Conservation (phyloP, 768 basidiomycete genomes). For the Phanerochaete sordida region DNA sequence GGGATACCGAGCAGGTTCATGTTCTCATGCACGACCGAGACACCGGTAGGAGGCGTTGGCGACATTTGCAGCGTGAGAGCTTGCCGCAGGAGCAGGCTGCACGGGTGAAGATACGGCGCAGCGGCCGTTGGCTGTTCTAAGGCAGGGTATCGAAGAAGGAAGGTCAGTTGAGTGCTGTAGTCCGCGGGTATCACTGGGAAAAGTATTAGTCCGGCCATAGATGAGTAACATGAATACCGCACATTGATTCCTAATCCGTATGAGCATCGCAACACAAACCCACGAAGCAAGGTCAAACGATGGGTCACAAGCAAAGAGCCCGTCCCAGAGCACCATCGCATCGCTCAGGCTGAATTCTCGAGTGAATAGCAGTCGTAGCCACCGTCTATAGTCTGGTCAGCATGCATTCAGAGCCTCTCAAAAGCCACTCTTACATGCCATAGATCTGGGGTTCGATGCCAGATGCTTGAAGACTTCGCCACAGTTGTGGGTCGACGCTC, state of each 20-base stretch:
- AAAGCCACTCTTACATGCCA: constrained; percentile 67
- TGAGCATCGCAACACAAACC: constrained; percentile 92
- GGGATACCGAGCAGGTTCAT: constrained; percentile 72
- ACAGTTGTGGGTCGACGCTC: constrained; percentile 76
- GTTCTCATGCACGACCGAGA: constrained; percentile 81
- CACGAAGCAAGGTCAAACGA: constrained; percentile 75
- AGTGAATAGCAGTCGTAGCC: constrained; percentile 91
- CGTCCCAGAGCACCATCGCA: constrained; percentile 93
- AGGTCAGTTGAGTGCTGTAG: constrained; percentile 81
- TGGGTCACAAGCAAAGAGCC: constrained; percentile 84
- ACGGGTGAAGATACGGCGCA: constrained; percentile 43
- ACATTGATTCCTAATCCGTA: constrained; percentile 90
- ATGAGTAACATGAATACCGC: constrained; percentile 31
- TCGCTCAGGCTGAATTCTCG: constrained; percentile 83
- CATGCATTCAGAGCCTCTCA: constrained; percentile 5
- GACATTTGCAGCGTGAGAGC: constrained; percentile 76
- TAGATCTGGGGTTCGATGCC: constrained; percentile 97
- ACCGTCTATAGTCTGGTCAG: constrained; percentile 56
- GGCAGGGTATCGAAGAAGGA: constrained; percentile 82
- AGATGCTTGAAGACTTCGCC: constrained; percentile 67
- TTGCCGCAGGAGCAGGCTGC: constrained; percentile 75
- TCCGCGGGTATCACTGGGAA: constrained; percentile 82
- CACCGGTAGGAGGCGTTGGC: constrained; percentile 70
- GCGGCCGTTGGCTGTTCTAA: constrained; percentile 16
- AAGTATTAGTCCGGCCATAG: too few relatives aligned